phyloP scores from a whole-genome alignment of 139 green algal genomes.

The Spirogloea muscicola region DNA sequence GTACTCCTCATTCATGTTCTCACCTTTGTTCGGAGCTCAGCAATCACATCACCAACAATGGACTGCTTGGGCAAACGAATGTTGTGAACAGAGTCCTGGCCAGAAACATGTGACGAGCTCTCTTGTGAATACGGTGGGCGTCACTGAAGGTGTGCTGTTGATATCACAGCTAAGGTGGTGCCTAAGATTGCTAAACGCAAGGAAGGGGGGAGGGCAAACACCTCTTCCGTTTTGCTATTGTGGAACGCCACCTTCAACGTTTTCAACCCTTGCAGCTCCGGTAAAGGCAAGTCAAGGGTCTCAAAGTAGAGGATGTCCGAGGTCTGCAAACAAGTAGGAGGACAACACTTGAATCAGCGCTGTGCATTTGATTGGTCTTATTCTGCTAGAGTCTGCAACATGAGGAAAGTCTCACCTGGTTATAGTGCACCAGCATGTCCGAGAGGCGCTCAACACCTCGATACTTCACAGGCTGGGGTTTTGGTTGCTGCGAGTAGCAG shows the following conservation, averaged over 20 bases:
- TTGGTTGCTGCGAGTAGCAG: conserved; percentile 61
- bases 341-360: conserved; percentile 31
- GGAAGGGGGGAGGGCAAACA: no score
- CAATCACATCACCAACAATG: conserved; percentile 68
- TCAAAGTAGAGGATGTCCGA: conserved; percentile 87
- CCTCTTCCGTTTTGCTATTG: conserved; percentile 70
- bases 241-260: conserved; percentile 68
- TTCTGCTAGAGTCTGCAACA: no score
- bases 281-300: conserved; percentile 84
- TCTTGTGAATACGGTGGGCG: background rate
- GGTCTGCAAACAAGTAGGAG: conserved; percentile 34
- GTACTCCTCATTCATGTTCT: background rate
- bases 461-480: conserved; percentile 61
- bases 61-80: conserved; percentile 69
- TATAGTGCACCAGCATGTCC: conserved; percentile 64
- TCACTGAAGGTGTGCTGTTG: no score
- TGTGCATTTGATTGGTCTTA: background rate
- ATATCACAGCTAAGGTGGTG: background rate
- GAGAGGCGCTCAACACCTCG: conserved; percentile 51
- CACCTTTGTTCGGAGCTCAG: conserved; percentile 39
- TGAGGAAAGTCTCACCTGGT: conserved; percentile 49
- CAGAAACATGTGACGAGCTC: background rate
- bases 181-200: no score
- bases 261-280: conserved; percentile 72
- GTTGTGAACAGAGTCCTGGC: conserved; percentile 52